Evolutionary conservation across 164 flowering plant species (phyloP).

Genomic region (Vitis labrusca): DNA sequence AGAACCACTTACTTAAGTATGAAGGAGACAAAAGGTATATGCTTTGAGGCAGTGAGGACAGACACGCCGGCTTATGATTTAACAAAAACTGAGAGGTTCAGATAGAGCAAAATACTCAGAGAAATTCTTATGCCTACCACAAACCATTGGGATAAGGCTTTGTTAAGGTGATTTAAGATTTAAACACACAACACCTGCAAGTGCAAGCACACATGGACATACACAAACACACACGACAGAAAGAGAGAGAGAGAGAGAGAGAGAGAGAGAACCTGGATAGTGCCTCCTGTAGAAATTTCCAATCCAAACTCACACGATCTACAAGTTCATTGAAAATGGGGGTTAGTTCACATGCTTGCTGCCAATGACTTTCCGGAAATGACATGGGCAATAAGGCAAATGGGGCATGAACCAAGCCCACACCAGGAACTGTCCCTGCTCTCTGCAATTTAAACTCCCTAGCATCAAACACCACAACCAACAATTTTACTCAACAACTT

Average conservation of each 20-base stretch:
- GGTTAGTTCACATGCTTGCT: slow-evolving; percentile 85
- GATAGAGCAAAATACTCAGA: too few species aligned
- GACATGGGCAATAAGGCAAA: slow-evolving; percentile 71
- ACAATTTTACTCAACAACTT: not conserved
- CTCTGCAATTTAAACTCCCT: slow-evolving; percentile 45
- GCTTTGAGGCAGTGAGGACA: too few species aligned
- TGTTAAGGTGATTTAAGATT: too few species aligned
- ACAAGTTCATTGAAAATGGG: slow-evolving; percentile 93
- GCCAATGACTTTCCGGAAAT: slow-evolving; percentile 73
- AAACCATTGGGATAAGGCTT: too few species aligned
- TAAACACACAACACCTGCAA: too few species aligned
- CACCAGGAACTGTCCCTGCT: slow-evolving; percentile 88
- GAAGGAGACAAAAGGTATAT: too few species aligned
- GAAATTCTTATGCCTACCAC: too few species aligned
- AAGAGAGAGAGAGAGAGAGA: not conserved
- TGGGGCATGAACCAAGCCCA: slow-evolving; percentile 92
- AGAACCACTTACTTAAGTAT: too few species aligned
- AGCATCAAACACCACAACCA: slow-evolving; percentile 10
- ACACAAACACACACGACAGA: not conserved
- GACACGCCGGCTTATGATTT: too few species aligned
- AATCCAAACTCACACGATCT: slow-evolving; percentile 95
- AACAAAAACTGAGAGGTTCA: too few species aligned
- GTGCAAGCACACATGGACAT: not conserved
- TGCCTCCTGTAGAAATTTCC: slow-evolving; percentile 76
- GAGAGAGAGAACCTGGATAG: slow-evolving; percentile 61